Evolutionary conservation across 2,329 filamentous ascomycete species (phyloP).

Genomic region (Colletotrichum liaoningense): DNA sequence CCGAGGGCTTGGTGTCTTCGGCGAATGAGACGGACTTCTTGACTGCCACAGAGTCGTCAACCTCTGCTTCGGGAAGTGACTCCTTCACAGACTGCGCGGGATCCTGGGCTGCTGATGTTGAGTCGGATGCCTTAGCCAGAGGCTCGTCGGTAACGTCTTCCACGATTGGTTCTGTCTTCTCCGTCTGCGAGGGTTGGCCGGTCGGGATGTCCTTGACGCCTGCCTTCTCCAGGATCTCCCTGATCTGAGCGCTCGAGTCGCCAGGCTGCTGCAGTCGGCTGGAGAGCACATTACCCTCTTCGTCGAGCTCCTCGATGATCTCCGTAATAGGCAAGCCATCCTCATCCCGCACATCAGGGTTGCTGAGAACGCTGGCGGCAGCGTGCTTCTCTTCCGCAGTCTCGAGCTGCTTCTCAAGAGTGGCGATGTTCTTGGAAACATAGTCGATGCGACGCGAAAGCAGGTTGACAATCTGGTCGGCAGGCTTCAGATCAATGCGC

Average conservation of each 20-base stretch:
- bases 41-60: conserved; percentile 3
- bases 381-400: conserved; percentile 77
- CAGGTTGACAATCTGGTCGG: conserved; percentile 73
- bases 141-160: conserved; percentile 34
- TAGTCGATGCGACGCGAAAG: conserved; percentile 87
- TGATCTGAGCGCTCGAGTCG: conserved; percentile 73
- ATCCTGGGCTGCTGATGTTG: neutral
- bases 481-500: conserved; percentile 58
- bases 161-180: conserved; percentile 16
- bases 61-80: neutral
- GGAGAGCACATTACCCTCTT: conserved; percentile 85
- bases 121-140: neutral
- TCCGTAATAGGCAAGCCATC: conserved; percentile 85
- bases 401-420: conserved; percentile 78
- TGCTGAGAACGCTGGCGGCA: conserved; percentile 68
- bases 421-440: conserved; percentile 82
- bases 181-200: conserved; percentile 28
- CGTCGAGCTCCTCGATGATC: conserved; percentile 92
- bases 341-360: conserved; percentile 73
- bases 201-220: conserved; percentile 67
- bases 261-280: conserved; percentile 75
- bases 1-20: conserved; percentile 66
- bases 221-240: conserved; percentile 81
- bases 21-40: conserved; percentile 74
- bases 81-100: neutral